These are phyloP conservation scores for Beauveria rudraprayagi DNA, from an alignment of 2,329 filamentous ascomycete species.

Conservation along the genomic window DNA sequence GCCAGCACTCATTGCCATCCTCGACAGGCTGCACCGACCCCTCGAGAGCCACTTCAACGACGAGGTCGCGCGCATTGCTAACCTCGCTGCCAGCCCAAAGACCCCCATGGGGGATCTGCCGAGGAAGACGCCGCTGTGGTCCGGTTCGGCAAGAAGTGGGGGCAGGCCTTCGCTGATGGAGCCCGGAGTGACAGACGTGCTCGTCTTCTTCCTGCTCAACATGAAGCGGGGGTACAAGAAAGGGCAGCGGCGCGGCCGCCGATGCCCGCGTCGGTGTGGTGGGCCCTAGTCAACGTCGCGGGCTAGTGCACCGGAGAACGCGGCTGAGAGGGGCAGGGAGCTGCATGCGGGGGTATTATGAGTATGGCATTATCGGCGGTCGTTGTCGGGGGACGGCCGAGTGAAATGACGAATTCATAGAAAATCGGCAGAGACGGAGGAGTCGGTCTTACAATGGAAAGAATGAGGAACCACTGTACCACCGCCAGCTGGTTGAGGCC, in stretches of 20 bases:
- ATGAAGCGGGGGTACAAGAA: neutral
- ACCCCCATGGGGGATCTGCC: constrained; percentile 34
- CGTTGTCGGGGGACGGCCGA: too few species aligned
- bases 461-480: too few species aligned
- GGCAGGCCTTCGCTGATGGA: constrained; percentile 47
- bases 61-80: constrained; percentile 40
- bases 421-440: too few species aligned
- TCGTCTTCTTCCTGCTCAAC: constrained; percentile 30
- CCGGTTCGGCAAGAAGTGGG: constrained; percentile 44
- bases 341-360: neutral
- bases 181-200: constrained; percentile 45
- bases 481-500: too few species aligned
- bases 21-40: constrained; percentile 34
- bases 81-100: constrained; percentile 35
- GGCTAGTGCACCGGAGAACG: constrained; percentile 36
- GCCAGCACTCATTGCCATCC: constrained; percentile 32
- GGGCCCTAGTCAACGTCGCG: constrained; percentile 44
- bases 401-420: too few species aligned
- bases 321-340: neutral
- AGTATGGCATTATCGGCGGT: neutral
- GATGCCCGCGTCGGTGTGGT: constrained; percentile 25
- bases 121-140: constrained; percentile 32
- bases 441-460: too few species aligned
- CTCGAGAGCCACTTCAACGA: constrained; percentile 41
- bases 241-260: constrained; percentile 3